Evolutionary conservation across 2,329 filamentous ascomycete genomes (phyloP).

Genomic region (Gliomastix tumulicola): DNA sequence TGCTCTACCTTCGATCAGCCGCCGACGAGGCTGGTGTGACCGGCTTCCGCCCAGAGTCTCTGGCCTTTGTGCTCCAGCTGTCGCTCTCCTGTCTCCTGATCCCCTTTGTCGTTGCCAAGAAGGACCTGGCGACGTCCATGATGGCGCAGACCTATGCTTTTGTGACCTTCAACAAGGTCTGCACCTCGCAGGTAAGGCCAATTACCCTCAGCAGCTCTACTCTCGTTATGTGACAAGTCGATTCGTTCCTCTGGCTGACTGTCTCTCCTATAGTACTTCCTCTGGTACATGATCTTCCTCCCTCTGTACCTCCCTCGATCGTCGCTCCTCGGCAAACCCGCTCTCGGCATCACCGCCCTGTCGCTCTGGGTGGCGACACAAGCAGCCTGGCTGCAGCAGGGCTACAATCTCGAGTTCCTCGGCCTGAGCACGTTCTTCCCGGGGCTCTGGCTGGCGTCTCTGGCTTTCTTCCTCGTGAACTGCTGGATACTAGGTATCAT

Average conservation of each 20-base stretch:
- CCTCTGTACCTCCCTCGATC: conserved; percentile 85
- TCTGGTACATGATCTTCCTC: conserved; percentile 94
- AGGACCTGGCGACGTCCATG: conserved; percentile 76
- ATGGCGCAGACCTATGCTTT: conserved; percentile 95
- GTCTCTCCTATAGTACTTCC: conserved; percentile 67
- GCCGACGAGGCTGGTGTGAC: conserved; percentile 8
- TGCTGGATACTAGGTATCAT: conserved; percentile 81
- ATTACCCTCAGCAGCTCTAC: neutral
- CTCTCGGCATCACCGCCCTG: conserved; percentile 58
- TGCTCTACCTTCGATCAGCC: conserved; percentile 81
- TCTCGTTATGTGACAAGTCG: too few relatives aligned
- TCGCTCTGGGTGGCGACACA: conserved; percentile 71
- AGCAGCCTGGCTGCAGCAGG: conserved; percentile 69
- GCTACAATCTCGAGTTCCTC: conserved; percentile 70
- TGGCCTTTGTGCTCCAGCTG: conserved; percentile 87
- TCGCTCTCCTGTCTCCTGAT: conserved; percentile 72
- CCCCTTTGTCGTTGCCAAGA: conserved; percentile 70
- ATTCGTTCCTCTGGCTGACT: too few relatives aligned
- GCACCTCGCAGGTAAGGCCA: conserved; percentile 78
- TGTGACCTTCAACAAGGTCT: conserved; percentile 97
- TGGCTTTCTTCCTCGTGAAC: conserved; percentile 80
- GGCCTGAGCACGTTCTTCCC: conserved; percentile 80
- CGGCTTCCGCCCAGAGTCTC: conserved; percentile 49
- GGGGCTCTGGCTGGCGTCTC: conserved; percentile 68
- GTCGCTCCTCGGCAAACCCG: conserved; percentile 54